Conservation (phyloP, 2,329 filamentous ascomycete genomes). For the Diaporthe vexans region DNA sequence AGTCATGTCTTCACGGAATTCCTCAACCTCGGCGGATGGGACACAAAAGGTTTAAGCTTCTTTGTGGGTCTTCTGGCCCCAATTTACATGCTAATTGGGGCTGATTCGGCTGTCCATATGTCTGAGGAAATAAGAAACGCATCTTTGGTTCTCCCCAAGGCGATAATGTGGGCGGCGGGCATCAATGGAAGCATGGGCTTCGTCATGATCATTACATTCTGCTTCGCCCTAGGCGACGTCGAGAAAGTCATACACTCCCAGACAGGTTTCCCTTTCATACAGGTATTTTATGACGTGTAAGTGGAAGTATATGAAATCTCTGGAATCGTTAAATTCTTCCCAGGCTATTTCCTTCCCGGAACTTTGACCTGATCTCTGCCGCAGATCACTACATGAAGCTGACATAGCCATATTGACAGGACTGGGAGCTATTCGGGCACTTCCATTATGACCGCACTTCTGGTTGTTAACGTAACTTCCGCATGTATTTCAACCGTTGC, state of each 20-base stretch:
- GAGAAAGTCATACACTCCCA: slow-evolving; percentile 47
- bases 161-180: slow-evolving; percentile 53
- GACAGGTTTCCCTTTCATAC: slow-evolving; percentile 70
- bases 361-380: not conserved
- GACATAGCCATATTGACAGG: not conserved
- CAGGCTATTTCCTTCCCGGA: not conserved
- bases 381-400: not conserved
- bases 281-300: slow-evolving; percentile 65
- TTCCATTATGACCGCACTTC: slow-evolving; percentile 63
- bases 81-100: slow-evolving; percentile 54
- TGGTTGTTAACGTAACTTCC: slow-evolving; percentile 63
- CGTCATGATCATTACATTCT: slow-evolving; percentile 54
- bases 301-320: not conserved
- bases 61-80: slow-evolving; percentile 61
- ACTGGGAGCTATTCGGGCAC: slow-evolving; percentile 63
- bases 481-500: slow-evolving; percentile 68
- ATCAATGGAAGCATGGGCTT: slow-evolving; percentile 56
- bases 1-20: slow-evolving; percentile 59
- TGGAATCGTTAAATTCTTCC: not conserved
- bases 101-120: slow-evolving; percentile 54
- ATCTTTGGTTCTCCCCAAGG: slow-evolving; percentile 51
- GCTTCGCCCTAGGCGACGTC: slow-evolving; percentile 55
- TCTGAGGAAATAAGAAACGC: slow-evolving; percentile 57
- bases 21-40: slow-evolving; percentile 63
- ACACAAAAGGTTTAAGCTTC: slow-evolving; percentile 59